phyloP scores from a whole-genome alignment of 148 eudicot species.

The Spergularia bocconei region DNA sequence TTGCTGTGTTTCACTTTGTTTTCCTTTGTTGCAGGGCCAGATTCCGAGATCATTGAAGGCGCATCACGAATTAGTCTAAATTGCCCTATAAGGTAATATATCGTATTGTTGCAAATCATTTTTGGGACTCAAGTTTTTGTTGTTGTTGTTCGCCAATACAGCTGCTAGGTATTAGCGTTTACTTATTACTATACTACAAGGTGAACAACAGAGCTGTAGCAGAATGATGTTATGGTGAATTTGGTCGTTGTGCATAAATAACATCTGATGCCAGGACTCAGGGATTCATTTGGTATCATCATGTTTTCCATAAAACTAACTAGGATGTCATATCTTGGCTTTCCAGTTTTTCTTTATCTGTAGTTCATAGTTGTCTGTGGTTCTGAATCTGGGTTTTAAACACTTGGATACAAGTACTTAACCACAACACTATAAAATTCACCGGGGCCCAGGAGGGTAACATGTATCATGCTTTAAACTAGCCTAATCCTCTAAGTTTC shows the following conservation, averaged over 20 bases:
- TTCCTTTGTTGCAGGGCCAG: constrained; percentile 34
- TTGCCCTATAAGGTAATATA: constrained; percentile 84
- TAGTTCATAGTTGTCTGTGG: background rate
- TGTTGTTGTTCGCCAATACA: background rate
- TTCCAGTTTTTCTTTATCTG: background rate
- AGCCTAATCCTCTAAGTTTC: too few species aligned
- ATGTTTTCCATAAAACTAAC: background rate
- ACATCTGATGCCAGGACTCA: background rate
- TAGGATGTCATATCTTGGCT: background rate
- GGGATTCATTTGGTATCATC: background rate
- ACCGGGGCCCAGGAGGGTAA: too few species aligned
- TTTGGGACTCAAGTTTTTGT: background rate
- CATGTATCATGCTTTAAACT: too few species aligned
- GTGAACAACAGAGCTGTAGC: background rate
- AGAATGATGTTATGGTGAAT: background rate
- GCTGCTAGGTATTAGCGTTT: background rate
- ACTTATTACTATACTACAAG: background rate
- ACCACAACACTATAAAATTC: too few species aligned
- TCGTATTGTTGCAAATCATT: too few species aligned
- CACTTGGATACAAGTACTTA: background rate
- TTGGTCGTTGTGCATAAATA: background rate
- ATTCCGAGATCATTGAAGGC: constrained; percentile 81
- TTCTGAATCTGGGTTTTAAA: background rate
- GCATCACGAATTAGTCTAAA: constrained; percentile 75
- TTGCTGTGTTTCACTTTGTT: constrained; percentile 11